These are phyloP conservation scores for Emmonsia crescens DNA, from an alignment of 2,329 filamentous ascomycete genomes.

Conservation along the genomic window DNA sequence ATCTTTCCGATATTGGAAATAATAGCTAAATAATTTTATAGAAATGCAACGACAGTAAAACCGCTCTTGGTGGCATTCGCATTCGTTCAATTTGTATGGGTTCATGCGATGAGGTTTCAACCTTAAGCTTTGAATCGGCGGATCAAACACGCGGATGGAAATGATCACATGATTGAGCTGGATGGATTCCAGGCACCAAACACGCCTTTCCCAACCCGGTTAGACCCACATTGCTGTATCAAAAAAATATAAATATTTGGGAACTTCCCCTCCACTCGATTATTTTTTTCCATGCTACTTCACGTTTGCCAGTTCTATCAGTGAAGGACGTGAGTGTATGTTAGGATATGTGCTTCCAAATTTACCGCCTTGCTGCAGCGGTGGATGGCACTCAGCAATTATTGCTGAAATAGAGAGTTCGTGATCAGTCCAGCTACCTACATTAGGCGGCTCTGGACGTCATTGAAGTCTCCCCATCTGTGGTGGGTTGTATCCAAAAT, in stretches of 20 bases:
- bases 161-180: too few species aligned
- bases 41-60: not conserved
- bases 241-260: not conserved
- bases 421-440: not conserved
- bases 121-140: not conserved
- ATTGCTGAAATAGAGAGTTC: not conserved
- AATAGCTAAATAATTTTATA: not conserved
- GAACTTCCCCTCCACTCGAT: too few species aligned
- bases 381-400: constrained; percentile 12
- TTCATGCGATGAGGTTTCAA: not conserved
- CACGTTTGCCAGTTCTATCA: not conserved
- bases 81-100: not conserved
- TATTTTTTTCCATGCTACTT: not conserved
- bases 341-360: not conserved
- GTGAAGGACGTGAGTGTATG: not conserved
- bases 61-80: not conserved
- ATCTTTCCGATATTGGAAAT: not conserved
- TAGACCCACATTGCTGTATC: not conserved
- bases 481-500: not conserved
- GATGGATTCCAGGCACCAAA: not conserved
- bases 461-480: not conserved
- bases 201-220: not conserved
- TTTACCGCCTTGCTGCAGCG: not conserved
- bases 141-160: too few species aligned
- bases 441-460: not conserved